phyloP scores from a whole-genome alignment of 805 yeast genomes.

The Candida railenensis region DNA sequence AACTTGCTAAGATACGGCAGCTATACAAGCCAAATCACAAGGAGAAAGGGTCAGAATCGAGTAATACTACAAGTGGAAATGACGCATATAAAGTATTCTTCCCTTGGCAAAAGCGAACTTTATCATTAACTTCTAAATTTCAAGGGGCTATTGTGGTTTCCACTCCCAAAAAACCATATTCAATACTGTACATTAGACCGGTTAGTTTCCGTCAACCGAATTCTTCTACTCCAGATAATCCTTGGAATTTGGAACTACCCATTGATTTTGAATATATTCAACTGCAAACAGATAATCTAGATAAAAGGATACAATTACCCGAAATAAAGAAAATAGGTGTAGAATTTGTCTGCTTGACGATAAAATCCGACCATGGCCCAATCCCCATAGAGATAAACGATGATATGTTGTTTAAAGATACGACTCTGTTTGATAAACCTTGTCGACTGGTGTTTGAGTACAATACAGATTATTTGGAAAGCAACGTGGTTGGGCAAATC shows the following conservation, averaged over 20 bases:
- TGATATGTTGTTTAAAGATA: slow-evolving; percentile 15
- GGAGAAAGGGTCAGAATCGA: neutral
- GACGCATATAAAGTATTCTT: slow-evolving; percentile 9
- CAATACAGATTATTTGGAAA: slow-evolving; percentile 23
- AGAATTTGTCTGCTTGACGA: slow-evolving; percentile 22
- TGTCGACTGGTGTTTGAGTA: slow-evolving; percentile 13
- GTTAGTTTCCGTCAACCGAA: neutral
- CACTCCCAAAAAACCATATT: neutral
- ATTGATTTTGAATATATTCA: slow-evolving; percentile 1
- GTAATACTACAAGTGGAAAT: slow-evolving; percentile 1
- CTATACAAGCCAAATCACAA: neutral
- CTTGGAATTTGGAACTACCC: slow-evolving; percentile 8
- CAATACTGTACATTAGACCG: slow-evolving; percentile 9
- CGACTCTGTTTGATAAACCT: slow-evolving; percentile 9
- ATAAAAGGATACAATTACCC: slow-evolving; percentile 13
- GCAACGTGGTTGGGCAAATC: slow-evolving; percentile 23
- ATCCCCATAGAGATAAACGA: slow-evolving; percentile 19
- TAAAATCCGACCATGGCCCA: slow-evolving; percentile 14
- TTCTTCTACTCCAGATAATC: neutral
- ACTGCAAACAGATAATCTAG: neutral
- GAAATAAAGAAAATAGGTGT: slow-evolving; percentile 15
- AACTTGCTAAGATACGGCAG: neutral
- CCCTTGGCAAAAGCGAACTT: slow-evolving; percentile 12
- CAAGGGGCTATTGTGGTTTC: slow-evolving; percentile 8
- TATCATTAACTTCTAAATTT: slow-evolving; percentile 12